Evolutionary conservation across 805 yeast species (phyloP), one percentile per base, ranked within the genome.

Genomic region (Starmerella floris): DNA sequence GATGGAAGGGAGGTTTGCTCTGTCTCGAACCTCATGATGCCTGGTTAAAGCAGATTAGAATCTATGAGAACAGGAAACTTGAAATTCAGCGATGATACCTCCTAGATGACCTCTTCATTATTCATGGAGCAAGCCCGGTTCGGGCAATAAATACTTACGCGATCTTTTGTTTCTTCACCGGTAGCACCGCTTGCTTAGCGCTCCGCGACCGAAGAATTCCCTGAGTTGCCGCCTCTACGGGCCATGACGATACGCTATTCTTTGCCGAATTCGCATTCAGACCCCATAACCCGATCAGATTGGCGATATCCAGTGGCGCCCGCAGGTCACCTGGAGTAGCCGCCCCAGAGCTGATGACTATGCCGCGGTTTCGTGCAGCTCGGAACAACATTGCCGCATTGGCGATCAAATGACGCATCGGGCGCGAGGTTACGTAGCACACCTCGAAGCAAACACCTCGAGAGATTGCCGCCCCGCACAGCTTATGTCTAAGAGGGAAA

Each of bases 381-480:
- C 98, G 64, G 10, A 84, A 69, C 15, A 91, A 69, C 53, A 82
- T 77, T 43, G 81, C 68, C 2, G 77, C 73, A 57, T 84, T 87
- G 27, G 77, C 68, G 31, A 87, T 76, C 48, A 81, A 75, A 41
- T 73, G 74, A 32, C 77, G 68, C 48, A 88, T 68, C 17, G 67
- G 38, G 30, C 40, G 57, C 34, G 77, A 66, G 26, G 73, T 65
- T 6, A 72, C 58, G 61, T 88, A 88, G 36, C 74, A 69, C 8
- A 91, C 69, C 57, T 91, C 98, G 49, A 91, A 72, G 51, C 76
- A 75, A 22, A 84, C 72, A 2, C 97, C 97, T 39, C 84, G 72
- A 17, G 78, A 79, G 3, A 83, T 68, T 1, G 94, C 95, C 33
- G 84, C 76, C 34, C 95, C 81, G 8, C 84, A 69, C 1, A 83